These are phyloP conservation scores for Scutellaria galericulata DNA, from an alignment of 257 asterid genomes.

Conservation along the genomic window DNA sequence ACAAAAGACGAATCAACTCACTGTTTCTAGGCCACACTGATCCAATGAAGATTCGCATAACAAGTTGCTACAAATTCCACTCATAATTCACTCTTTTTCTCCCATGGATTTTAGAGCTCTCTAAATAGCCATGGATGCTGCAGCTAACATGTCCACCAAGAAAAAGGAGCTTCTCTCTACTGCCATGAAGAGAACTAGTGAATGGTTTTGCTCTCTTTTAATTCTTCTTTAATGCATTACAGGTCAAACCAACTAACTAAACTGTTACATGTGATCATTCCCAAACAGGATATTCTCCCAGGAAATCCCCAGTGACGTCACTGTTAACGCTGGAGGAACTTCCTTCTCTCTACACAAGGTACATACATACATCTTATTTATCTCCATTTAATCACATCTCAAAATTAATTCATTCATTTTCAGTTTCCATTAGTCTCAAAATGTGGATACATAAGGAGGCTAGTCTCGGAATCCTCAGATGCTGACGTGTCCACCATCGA, in stretches of 20 bases:
- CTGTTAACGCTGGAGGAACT: constrained; percentile 64
- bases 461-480: constrained; percentile 56
- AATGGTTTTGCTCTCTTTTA: constrained; percentile 56
- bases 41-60: background rate
- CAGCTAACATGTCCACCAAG: constrained; percentile 53
- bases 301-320: constrained; percentile 82
- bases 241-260: background rate
- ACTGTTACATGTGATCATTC: constrained; percentile 30
- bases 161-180: constrained; percentile 71
- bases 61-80: background rate
- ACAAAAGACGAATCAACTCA: constrained; percentile 9
- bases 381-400: no score
- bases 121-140: constrained; percentile 34
- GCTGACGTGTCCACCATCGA: constrained; percentile 52
- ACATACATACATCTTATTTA: no score
- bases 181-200: constrained; percentile 87
- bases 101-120: constrained; percentile 24
- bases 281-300: constrained; percentile 79
- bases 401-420: no score
- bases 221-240: no score
- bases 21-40: constrained; percentile 21
- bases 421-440: constrained; percentile 91
- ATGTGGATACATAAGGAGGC: constrained; percentile 72
- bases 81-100: constrained; percentile 21
- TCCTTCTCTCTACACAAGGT: constrained; percentile 91